Percentiles rank a stretch among this genome's conserved stretches.
Conservation (phyloP, 176 grass and related monocot species). For the Triticum timopheevii region DNA sequence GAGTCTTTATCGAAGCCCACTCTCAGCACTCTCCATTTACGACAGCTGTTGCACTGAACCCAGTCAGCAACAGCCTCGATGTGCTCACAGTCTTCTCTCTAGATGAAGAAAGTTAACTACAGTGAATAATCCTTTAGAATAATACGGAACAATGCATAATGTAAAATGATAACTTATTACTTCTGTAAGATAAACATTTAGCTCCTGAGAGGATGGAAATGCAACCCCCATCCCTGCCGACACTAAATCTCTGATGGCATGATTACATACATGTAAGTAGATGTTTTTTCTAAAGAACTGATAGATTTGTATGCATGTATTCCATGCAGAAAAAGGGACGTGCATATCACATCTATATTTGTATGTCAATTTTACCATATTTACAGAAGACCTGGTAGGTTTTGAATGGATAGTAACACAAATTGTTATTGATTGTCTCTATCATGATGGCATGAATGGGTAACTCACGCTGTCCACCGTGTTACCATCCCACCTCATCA, state of each 20-base stretch:
- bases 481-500: not conserved
- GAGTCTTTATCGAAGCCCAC: constrained; percentile 2
- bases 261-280: not conserved
- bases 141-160: not conserved
- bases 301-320: no score
- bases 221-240: not conserved
- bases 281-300: no score
- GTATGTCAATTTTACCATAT: no score
- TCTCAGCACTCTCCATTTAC: constrained; percentile 73
- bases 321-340: not conserved
- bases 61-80: constrained; percentile 56
- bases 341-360: no score
- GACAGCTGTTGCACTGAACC: constrained; percentile 82
- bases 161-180: not conserved
- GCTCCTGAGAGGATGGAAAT: not conserved
- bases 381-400: no score
- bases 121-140: constrained; percentile 13
- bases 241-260: not conserved
- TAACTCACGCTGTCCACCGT: not conserved
- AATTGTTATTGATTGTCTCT: not conserved
- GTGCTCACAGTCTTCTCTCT: constrained; percentile 53
- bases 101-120: constrained; percentile 24
- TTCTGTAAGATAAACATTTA: not conserved
- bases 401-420: no score
- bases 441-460: not conserved